A percentile compares a stretch with the other conserved stretches of the same genome.
These are phyloP conservation scores for Carex littledalei DNA, from an alignment of 176 grass and related monocot species.

Conservation along the genomic window DNA sequence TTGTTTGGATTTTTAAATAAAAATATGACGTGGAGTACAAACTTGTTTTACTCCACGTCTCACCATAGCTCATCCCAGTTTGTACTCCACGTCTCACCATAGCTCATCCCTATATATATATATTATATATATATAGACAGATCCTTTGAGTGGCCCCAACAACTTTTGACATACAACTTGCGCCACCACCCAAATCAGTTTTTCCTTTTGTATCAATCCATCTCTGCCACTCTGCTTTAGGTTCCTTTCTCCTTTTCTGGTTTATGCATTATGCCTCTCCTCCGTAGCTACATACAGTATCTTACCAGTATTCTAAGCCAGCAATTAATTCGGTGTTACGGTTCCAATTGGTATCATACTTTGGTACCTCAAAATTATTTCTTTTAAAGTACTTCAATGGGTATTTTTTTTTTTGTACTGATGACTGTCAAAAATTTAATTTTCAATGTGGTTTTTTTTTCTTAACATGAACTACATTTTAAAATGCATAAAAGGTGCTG, in stretches of 20 bases:
- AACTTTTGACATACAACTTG: slow-evolving; percentile 11
- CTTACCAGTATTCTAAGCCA: slow-evolving; percentile 14
- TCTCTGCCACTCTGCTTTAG: slow-evolving; percentile 39
- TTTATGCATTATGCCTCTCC: slow-evolving; percentile 53
- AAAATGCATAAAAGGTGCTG: neutral
- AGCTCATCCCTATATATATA: too few relatives aligned
- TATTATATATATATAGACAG: neutral
- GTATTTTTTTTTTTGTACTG: neutral
- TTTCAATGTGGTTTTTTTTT: neutral
- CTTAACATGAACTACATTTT: neutral
- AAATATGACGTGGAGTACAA: too few relatives aligned
- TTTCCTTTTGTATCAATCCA: slow-evolving; percentile 89
- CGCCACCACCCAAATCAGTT: neutral
- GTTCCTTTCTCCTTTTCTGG: slow-evolving; percentile 76
- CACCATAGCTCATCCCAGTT: too few relatives aligned
- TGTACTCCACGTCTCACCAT: too few relatives aligned
- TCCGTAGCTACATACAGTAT: slow-evolving; percentile 32
- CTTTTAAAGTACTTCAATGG: neutral
- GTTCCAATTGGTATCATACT: neutral
- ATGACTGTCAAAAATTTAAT: neutral
- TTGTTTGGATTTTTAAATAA: too few relatives aligned
- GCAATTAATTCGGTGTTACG: neutral
- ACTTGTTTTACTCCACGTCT: too few relatives aligned
- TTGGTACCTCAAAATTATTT: neutral
- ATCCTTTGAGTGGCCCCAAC: slow-evolving; percentile 26